Evolutionary conservation across 2,329 filamentous ascomycete genomes (phyloP).

Genomic region (Talaromyces sp.): DNA sequence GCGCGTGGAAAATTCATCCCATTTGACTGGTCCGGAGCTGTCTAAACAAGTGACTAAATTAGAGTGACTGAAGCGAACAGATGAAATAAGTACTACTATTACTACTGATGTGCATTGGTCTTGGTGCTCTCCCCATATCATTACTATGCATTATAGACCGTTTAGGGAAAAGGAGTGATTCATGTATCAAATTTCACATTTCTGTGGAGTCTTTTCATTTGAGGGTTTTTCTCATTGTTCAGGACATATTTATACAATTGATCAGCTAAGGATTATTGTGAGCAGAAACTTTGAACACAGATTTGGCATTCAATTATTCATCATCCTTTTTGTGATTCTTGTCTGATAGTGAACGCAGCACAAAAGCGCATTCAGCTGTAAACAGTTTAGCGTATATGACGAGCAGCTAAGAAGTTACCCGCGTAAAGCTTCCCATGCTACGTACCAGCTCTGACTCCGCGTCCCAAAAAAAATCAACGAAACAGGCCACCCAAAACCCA

Average conservation of each 20-base stretch:
- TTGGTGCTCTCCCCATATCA: not conserved
- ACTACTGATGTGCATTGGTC: not conserved
- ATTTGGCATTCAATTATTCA: not conserved
- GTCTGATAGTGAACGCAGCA: not conserved
- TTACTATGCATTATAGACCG: not conserved
- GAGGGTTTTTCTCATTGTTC: not conserved
- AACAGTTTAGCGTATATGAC: conserved; percentile 4
- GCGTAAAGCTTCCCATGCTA: conserved; percentile 4
- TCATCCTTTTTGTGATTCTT: not conserved
- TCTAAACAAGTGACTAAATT: conserved; percentile 12
- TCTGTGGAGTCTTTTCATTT: not conserved
- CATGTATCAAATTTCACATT: not conserved
- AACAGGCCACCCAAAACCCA: too few species aligned
- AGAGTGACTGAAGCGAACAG: conserved; percentile 10
- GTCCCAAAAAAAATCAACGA: not conserved
- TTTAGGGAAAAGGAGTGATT: not conserved
- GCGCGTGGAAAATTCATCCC: not conserved
- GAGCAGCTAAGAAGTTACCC: not conserved
- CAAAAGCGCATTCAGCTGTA: conserved; percentile 5
- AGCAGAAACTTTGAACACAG: not conserved
- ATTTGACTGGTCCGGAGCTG: conserved; percentile 11
- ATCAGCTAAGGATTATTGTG: not conserved
- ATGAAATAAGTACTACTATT: conserved; percentile 11
- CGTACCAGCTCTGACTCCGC: not conserved
- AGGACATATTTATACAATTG: not conserved